Base-by-base conservation (phyloP, 352 stramenopile species). In the Globisporangium polare region DNA sequence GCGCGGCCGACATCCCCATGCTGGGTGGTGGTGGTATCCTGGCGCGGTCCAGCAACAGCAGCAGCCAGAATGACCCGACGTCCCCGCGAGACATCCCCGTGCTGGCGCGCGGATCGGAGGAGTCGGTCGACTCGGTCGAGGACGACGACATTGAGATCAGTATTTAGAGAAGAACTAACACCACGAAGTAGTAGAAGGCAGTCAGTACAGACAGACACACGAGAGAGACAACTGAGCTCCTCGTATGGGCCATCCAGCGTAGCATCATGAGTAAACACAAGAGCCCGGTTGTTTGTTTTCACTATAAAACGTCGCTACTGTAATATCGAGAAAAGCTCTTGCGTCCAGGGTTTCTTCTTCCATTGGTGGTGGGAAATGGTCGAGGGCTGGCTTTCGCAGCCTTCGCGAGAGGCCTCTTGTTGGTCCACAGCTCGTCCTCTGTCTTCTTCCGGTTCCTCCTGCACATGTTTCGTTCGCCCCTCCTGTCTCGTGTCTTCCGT, bases 131-230 rank as follows among this genome's bases (percentile, higher is more conserved):
- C 29, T 67, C 62, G 37, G 43, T 62, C 26, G 62, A 67, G 39
- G 62, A 67, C 53, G 62, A 67, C 9, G 54, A 67, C 51, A 45
- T 66, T 17, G 60, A 66, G 52, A 66, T 66, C 33, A 66, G 60
- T 60, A 65, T 65, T 41, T 65, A 65, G 37, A 43, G 24, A 15
- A 26, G 8, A 33, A 49, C n/a, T 26, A n/a, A 49, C 42, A 49
- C 18, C 2, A n/a, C 20, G 10, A 50, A 20, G 18, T 24, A 27
- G n/a, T 17, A 29, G n/a, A n/a, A n/a, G n/a, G n/a, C n/a, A n/a
- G n/a, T n/a, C n/a, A n/a, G 20, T 50, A 50, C n/a, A 41, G 31
- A 20, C n/a, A 43, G 20, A 46, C 3, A 18, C 37, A 8, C 31
- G 51, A 42, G 50, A 57, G 29, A 22, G 35, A 9, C 13, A 29